phyloP scores from a whole-genome alignment of 345 rosid species.

The Crucihimalaya himalaica region DNA sequence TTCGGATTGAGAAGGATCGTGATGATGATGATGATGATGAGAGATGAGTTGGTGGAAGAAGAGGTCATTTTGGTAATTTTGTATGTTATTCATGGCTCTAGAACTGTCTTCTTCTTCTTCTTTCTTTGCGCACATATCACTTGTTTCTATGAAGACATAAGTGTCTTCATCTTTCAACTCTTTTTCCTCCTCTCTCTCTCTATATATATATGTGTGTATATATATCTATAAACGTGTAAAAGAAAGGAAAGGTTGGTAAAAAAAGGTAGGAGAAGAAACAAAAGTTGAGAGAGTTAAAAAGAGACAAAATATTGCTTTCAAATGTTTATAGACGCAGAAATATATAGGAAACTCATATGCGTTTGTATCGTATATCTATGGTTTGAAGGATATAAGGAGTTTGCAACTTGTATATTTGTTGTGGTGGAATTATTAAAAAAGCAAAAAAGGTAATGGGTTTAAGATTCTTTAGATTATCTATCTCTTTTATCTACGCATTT shows the following conservation, averaged over 20 bases:
- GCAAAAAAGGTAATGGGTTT: slow-evolving; percentile 36
- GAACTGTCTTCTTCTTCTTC: slow-evolving; percentile 69
- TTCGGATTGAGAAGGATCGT: slow-evolving; percentile 31
- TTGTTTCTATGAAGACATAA: slow-evolving; percentile 29
- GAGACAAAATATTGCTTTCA: slow-evolving; percentile 46
- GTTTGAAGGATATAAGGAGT: slow-evolving; percentile 22
- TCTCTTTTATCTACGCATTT: slow-evolving; percentile 20
- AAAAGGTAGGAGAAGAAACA: slow-evolving; percentile 31
- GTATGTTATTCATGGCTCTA: slow-evolving; percentile 57
- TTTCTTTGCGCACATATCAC: slow-evolving; percentile 61
- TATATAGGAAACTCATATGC: slow-evolving; percentile 29
- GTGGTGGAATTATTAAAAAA: slow-evolving; percentile 28
- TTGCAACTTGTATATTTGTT: slow-evolving; percentile 39
- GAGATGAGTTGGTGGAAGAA: slow-evolving; percentile 62
- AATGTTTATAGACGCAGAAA: slow-evolving; percentile 25
- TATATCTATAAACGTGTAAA: not conserved
- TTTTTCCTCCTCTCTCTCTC: not conserved
- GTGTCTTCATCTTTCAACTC: slow-evolving; percentile 37
- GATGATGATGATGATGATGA: slow-evolving; percentile 51
- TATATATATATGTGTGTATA: not conserved
- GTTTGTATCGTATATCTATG: slow-evolving; percentile 15
- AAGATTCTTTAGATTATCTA: slow-evolving; percentile 33
- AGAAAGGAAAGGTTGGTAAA: slow-evolving; percentile 39
- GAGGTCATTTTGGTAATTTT: slow-evolving; percentile 67
- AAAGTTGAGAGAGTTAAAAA: slow-evolving; percentile 40